Base-by-base conservation (phyloP, 495 filamentous ascomycete genomes). In the Hypoxylon crocopeplum region DNA sequence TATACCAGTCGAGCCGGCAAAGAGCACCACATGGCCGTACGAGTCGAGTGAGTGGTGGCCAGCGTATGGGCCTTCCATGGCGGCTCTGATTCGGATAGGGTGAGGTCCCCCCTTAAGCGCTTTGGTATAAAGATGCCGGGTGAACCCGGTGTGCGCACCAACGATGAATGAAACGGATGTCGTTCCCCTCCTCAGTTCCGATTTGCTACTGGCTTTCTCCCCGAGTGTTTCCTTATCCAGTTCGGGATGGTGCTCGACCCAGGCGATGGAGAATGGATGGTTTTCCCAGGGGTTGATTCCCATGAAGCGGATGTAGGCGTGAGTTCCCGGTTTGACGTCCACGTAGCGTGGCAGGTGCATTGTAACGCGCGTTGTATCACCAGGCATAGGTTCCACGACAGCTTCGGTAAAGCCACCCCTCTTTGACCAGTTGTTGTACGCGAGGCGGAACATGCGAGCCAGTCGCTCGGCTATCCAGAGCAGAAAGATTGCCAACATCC, bases 211-310 rank as follows among this genome's bases (percentile, higher is more conserved):
- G 3, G 46, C 29, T 19, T 68, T 62, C 71, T 60, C 62, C 7
- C 55, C 66, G 16, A 68, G 13, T 3, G 49, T 44, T 16, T 45
- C 38, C 48, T 47, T 40, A 11, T 69, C 66, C 17, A 56, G 44
- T 41, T 66, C 64, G 50, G 67, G 64, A 13, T 62, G 56, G 54
- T 83, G 77, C 46, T 82, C 71, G 66, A 84, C 85, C 93, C 93
- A 98, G 50, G 89, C 92, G 44, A 98, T 81, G 21, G 92, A 94
- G 75, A 98, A 98, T 2, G 94, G 94, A 70, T 98, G 94, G 34
- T 84, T 91, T 58, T 91, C 91, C 89, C 89, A 95, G 58, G 82
- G 81, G 34, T 84, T 88, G 56, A 96, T 63, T 8, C 85, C 74
- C 21, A 84, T 84, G 56, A 96, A 88, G 67, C 92, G 93, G 32